Evolutionary conservation across 305 asterid species (phyloP).

Genomic region (Solanum hybrid): DNA sequence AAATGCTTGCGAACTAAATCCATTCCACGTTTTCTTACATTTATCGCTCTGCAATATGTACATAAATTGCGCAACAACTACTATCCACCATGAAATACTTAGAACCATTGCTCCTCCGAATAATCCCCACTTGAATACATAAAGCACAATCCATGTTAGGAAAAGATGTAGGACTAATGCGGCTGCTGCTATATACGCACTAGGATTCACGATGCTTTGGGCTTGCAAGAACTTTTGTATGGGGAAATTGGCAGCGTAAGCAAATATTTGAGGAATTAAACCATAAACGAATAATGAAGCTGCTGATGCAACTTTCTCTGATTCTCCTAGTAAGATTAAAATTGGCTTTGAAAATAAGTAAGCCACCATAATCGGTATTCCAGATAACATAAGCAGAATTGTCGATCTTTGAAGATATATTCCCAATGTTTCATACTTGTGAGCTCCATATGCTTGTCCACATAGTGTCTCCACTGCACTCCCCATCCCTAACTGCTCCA

Average conservation of each 20-base stretch:
- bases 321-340: constrained; percentile 25
- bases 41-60: constrained; percentile 15
- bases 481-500: constrained; percentile 38
- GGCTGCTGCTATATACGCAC: constrained; percentile 25
- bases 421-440: constrained; percentile 28
- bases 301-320: constrained; percentile 19
- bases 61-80: constrained; percentile 24
- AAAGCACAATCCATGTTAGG: constrained; percentile 27
- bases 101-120: constrained; percentile 21
- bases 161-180: constrained; percentile 19
- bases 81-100: constrained; percentile 37
- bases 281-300: constrained; percentile 29
- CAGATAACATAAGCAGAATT: constrained; percentile 22
- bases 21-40: constrained; percentile 28
- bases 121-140: constrained; percentile 21
- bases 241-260: constrained; percentile 32
- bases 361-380: constrained; percentile 15
- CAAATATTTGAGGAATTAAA: constrained; percentile 35
- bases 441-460: constrained; percentile 44
- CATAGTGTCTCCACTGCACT: constrained; percentile 41
- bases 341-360: constrained; percentile 27
- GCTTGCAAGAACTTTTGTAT: constrained; percentile 34
- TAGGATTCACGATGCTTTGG: constrained; percentile 26
- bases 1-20: constrained; percentile 29
- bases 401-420: constrained; percentile 37